Conservation (phyloP, 2,329 filamentous ascomycete genomes). For the Cadophora gregata region DNA sequence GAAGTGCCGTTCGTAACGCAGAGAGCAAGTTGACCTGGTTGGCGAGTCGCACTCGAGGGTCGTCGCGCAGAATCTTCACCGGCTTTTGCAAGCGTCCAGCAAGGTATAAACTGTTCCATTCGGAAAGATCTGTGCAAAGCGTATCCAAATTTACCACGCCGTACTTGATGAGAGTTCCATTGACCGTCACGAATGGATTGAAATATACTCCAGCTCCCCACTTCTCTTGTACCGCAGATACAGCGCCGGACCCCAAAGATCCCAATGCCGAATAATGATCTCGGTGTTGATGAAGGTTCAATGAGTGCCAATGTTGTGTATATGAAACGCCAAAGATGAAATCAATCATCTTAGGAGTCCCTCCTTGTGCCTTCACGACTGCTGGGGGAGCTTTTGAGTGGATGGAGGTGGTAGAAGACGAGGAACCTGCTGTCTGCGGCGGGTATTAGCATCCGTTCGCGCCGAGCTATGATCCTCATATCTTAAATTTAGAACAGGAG, state of each 20-base stretch:
- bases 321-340: constrained; percentile 97
- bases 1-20: constrained; percentile 85
- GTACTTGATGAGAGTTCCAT: constrained; percentile 97
- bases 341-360: constrained; percentile 94
- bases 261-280: constrained; percentile 91
- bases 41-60: constrained; percentile 87
- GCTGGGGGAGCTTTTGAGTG: constrained; percentile 84
- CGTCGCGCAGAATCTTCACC: constrained; percentile 95
- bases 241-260: constrained; percentile 81
- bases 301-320: constrained; percentile 94
- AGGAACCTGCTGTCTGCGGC: constrained; percentile 46
- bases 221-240: constrained; percentile 84
- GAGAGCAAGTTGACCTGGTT: constrained; percentile 97
- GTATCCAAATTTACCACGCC: constrained; percentile 95
- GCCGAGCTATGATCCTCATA: too few species aligned
- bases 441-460: constrained; percentile 1
- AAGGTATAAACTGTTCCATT: constrained; percentile 96
- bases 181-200: constrained; percentile 92
- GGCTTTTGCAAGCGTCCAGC: constrained; percentile 96
- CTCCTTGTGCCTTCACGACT: constrained; percentile 83
- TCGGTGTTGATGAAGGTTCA: constrained; percentile 87
- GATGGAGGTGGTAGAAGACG: constrained; percentile 63
- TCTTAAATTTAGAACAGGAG: too few species aligned
- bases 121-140: constrained; percentile 80
- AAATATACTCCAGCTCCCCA: constrained; percentile 97